phyloP scores from a whole-genome alignment of 1,139 yeast genomes.

The Meyerozyma guilliermondii region DNA sequence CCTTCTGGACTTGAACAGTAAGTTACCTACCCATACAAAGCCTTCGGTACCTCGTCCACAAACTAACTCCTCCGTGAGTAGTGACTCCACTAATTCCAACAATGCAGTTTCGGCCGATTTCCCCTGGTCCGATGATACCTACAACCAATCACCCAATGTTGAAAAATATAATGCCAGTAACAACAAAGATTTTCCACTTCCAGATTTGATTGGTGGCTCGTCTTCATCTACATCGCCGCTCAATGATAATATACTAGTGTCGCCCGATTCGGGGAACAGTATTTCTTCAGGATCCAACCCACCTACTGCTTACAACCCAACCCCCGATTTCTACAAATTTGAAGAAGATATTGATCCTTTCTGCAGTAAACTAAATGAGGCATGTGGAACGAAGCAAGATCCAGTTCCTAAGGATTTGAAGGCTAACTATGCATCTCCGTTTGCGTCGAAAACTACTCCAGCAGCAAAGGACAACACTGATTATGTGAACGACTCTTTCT shows the following conservation, averaged over 20 bases:
- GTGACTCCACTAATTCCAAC: not conserved
- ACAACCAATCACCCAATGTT: not conserved
- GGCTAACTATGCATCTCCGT: slow-evolving; percentile 15
- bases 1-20: slow-evolving; percentile 23
- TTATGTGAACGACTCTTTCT: slow-evolving; percentile 25
- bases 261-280: slow-evolving; percentile 27
- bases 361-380: slow-evolving; percentile 69
- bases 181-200: slow-evolving; percentile 16
- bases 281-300: slow-evolving; percentile 9
- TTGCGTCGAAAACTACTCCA: slow-evolving; percentile 6
- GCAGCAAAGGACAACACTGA: slow-evolving; percentile 10
- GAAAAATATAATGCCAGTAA: slow-evolving; percentile 2
- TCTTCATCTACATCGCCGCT: slow-evolving; percentile 36
- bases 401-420: slow-evolving; percentile 57
- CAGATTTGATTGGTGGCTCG: slow-evolving; percentile 31
- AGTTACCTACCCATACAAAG: not conserved
- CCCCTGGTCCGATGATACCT: not conserved
- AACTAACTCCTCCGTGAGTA: not conserved
- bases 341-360: slow-evolving; percentile 54
- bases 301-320: slow-evolving; percentile 11
- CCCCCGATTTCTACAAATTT: slow-evolving; percentile 18
- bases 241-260: slow-evolving; percentile 33
- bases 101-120: not conserved
- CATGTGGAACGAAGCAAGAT: slow-evolving; percentile 73
- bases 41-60: not conserved